phyloP scores from a whole-genome alignment of 148 eudicot genomes.

The Camellia sinensis region DNA sequence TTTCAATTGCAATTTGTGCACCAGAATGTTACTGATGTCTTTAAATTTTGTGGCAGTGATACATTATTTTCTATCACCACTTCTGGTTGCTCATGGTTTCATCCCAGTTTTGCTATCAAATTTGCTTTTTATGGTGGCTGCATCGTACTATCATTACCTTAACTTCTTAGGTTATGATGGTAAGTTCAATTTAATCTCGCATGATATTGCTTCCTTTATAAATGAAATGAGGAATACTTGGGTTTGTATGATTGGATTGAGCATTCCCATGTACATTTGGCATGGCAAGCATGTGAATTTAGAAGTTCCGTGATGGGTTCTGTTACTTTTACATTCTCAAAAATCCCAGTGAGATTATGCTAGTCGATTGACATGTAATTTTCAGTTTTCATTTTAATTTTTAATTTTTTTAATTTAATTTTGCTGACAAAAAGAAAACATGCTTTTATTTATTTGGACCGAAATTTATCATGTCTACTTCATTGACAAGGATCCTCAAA shows the following conservation, averaged over 20 bases:
- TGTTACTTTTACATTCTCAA: not conserved
- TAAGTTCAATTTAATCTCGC: conserved; percentile 31
- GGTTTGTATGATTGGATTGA: not conserved
- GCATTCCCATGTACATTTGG: not conserved
- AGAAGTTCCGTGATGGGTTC: not conserved
- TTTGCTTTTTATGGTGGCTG: conserved; percentile 76
- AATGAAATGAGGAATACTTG: not conserved
- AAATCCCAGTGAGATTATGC: not conserved
- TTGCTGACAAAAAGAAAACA: too few relatives aligned
- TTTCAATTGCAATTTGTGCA: not conserved
- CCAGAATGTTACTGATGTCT: conserved; percentile 15
- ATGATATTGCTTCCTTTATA: not conserved
- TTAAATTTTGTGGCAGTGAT: conserved; percentile 56
- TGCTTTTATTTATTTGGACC: not conserved
- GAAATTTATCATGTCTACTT: not conserved
- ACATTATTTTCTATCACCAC: conserved; percentile 87
- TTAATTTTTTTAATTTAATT: too few relatives aligned
- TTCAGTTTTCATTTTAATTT: not conserved
- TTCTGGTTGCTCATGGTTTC: conserved; percentile 90
- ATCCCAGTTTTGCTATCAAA: conserved; percentile 80
- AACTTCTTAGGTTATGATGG: conserved; percentile 92
- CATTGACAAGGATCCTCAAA: not conserved
- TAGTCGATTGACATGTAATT: not conserved
- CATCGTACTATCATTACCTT: conserved; percentile 90
- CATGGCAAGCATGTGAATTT: conserved; percentile 6